Percentiles rank a stretch among this genome's conserved stretches.
Evolutionary conservation across 495 filamentous ascomycete genomes (phyloP).

Genomic region (Trichoderma gamsii): DNA sequence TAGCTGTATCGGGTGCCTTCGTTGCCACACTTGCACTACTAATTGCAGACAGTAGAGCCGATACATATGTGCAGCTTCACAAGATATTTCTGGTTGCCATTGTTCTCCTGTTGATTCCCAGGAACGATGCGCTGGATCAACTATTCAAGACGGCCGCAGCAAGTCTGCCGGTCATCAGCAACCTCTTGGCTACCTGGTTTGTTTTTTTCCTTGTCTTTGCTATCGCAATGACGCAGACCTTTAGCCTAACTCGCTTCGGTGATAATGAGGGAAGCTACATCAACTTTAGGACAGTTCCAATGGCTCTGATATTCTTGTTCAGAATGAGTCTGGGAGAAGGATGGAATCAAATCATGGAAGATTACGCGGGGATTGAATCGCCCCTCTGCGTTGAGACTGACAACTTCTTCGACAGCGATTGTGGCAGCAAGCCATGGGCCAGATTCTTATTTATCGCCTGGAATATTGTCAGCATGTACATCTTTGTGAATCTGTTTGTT

Average conservation of each 20-base stretch:
- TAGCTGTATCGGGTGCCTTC: constrained; percentile 80
- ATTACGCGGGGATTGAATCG: constrained; percentile 70
- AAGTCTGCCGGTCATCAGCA: constrained; percentile 81
- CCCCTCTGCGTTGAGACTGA: constrained; percentile 66
- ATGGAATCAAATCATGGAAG: constrained; percentile 96
- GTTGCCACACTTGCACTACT: constrained; percentile 68
- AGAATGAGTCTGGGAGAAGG: constrained; percentile 87
- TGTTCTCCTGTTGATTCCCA: constrained; percentile 84
- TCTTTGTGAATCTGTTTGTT: constrained; percentile 97
- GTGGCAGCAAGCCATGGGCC: constrained; percentile 83
- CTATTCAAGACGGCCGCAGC: constrained; percentile 99
- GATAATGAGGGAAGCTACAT: constrained; percentile 66
- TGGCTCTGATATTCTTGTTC: constrained; percentile 89
- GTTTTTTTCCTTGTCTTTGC: constrained; percentile 94
- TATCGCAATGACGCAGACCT: constrained; percentile 92
- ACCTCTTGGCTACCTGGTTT: constrained; percentile 93
- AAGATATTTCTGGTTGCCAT: constrained; percentile 92
- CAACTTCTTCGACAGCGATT: constrained; percentile 80
- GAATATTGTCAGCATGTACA: constrained; percentile 99
- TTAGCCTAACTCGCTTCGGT: constrained; percentile 89
- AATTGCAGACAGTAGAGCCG: constrained; percentile 45
- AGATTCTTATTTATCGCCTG: constrained; percentile 84
- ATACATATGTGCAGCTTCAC: constrained; percentile 70
- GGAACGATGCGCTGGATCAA: constrained; percentile 96
- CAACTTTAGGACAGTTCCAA: constrained; percentile 90